These are phyloP conservation scores for Acacia confusa DNA, from an alignment of 306 rosid genomes.

Conservation along the genomic window DNA sequence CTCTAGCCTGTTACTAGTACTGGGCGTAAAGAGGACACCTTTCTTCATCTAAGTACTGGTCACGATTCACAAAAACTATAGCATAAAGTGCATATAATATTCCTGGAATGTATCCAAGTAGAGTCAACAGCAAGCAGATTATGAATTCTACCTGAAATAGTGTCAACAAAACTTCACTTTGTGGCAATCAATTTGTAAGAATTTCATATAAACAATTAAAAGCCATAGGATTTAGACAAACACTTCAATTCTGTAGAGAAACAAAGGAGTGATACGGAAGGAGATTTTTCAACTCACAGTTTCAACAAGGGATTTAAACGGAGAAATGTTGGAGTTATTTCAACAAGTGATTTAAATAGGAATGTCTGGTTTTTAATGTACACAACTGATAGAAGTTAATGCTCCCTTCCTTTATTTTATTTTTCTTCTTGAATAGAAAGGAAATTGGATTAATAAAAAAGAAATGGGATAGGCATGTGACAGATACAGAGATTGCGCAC, in stretches of 20 bases:
- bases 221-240: neutral
- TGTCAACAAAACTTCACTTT: conserved; percentile 13
- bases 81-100: conserved; percentile 91
- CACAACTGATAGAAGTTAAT: no score
- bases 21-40: conserved; percentile 77
- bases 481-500: conserved; percentile 23
- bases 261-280: neutral
- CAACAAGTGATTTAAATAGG: no score
- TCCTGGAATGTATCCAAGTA: conserved; percentile 89
- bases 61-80: conserved; percentile 77
- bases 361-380: no score
- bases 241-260: neutral
- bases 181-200: conserved; percentile 1
- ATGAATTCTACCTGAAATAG: conserved; percentile 68
- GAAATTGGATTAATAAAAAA: no score
- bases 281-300: neutral
- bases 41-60: conserved; percentile 78
- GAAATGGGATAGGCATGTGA: conserved; percentile 14
- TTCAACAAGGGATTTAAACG: neutral
- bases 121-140: conserved; percentile 82
- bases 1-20: neutral
- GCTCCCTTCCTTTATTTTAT: no score
- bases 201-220: neutral
- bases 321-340: no score
- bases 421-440: no score